These are phyloP conservation scores for Fusarium ramigenum DNA, from an alignment of 2,329 filamentous ascomycete genomes.

Conservation along the genomic window DNA sequence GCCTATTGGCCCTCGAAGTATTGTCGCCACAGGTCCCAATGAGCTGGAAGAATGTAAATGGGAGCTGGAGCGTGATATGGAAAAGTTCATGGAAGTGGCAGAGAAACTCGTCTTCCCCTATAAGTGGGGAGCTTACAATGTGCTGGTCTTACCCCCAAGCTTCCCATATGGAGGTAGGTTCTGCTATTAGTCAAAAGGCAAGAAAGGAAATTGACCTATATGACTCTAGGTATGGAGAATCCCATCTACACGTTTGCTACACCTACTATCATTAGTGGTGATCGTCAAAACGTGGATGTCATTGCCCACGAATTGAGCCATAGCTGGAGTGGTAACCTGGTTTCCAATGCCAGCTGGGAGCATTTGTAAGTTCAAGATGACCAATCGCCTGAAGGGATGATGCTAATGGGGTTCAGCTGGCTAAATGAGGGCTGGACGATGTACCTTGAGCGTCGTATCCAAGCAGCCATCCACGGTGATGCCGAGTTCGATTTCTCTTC, in stretches of 20 bases:
- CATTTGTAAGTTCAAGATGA: slow-evolving; percentile 66
- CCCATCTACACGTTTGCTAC: slow-evolving; percentile 96
- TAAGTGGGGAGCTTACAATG: slow-evolving; percentile 94
- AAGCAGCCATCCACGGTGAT: slow-evolving; percentile 81
- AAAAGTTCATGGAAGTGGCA: slow-evolving; percentile 88
- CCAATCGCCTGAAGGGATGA: no score
- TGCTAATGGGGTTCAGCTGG: slow-evolving; percentile 58
- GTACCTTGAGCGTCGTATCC: slow-evolving; percentile 89
- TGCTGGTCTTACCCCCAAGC: slow-evolving; percentile 86
- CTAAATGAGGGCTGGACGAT: slow-evolving; percentile 89
- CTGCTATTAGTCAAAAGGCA: not conserved
- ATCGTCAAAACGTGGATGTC: slow-evolving; percentile 91
- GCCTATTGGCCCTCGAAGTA: slow-evolving; percentile 85
- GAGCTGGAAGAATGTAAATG: slow-evolving; percentile 85
- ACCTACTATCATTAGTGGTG: slow-evolving; percentile 90
- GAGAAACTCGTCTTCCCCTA: slow-evolving; percentile 88
- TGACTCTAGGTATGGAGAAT: slow-evolving; percentile 78
- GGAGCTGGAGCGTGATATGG: slow-evolving; percentile 91
- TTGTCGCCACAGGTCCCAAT: slow-evolving; percentile 88
- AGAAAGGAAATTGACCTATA: not conserved
- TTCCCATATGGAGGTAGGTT: slow-evolving; percentile 83
- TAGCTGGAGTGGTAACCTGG: slow-evolving; percentile 90
- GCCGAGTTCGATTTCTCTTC: slow-evolving; percentile 91
- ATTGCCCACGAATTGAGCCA: slow-evolving; percentile 86
- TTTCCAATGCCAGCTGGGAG: slow-evolving; percentile 82